Conservation (phyloP, 306 rosid genomes). For the Lathyrus aphaca region DNA sequence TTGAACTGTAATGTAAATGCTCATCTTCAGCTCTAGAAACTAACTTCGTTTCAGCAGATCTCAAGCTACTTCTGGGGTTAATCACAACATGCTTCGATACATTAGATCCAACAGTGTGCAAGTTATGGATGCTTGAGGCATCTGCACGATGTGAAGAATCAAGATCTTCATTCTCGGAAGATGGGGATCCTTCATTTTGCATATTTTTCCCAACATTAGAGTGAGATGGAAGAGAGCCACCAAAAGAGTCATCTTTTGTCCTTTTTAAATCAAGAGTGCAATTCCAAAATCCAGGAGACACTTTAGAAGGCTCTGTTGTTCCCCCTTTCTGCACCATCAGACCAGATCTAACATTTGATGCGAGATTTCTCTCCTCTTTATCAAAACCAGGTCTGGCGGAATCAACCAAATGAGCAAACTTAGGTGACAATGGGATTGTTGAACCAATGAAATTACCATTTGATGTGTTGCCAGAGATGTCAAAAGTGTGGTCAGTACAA, state of each 20-base stretch:
- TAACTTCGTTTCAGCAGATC: constrained; percentile 45
- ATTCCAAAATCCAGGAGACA: constrained; percentile 65
- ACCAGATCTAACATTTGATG: constrained; percentile 45
- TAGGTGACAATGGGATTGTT: constrained; percentile 62
- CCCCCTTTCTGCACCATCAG: constrained; percentile 39
- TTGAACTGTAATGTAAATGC: constrained; percentile 40
- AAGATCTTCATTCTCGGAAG: constrained; percentile 39
- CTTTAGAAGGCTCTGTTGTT: constrained; percentile 41
- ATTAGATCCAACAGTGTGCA: constrained; percentile 45
- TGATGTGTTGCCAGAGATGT: constrained; percentile 40
- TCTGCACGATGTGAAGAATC: constrained; percentile 37
- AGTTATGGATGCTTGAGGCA: constrained; percentile 44
- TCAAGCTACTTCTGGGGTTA: constrained; percentile 40
- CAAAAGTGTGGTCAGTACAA: constrained; percentile 45
- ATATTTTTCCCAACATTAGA: constrained; percentile 33
- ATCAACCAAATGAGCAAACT: constrained; percentile 70
- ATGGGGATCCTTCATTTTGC: constrained; percentile 37
- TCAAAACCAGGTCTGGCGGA: constrained; percentile 46
- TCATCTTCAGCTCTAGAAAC: constrained; percentile 49
- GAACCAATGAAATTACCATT: constrained; percentile 39
- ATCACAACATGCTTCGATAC: constrained; percentile 46
- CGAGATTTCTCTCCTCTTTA: constrained; percentile 40
- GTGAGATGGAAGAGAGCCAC: constrained; percentile 36
- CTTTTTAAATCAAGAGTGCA: constrained; percentile 44
- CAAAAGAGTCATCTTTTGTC: constrained; percentile 37